Evolutionary conservation across 2,329 filamentous ascomycete species (phyloP).

Genomic region (Beauveria bassiana): DNA sequence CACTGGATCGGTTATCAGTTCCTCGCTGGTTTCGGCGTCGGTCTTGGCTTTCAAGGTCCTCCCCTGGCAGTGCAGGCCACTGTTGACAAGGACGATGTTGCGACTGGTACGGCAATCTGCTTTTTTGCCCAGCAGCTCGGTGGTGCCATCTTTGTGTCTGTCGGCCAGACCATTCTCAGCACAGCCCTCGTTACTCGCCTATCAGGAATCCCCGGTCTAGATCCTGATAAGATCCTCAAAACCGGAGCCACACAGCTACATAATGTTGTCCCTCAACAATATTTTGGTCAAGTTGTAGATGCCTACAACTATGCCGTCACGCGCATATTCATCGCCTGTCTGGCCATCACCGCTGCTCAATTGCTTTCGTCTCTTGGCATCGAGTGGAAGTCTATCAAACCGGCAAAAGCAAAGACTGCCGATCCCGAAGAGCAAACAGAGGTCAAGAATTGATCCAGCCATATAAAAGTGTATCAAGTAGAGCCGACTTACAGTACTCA

Average conservation of each 20-base stretch:
- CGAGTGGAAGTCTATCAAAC: constrained; percentile 60
- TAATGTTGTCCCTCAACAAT: constrained; percentile 39
- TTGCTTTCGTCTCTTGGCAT: constrained; percentile 52
- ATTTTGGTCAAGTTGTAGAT: constrained; percentile 43
- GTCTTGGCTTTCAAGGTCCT: constrained; percentile 50
- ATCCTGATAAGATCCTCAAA: constrained; percentile 33
- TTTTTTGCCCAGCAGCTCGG: constrained; percentile 54
- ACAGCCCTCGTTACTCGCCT: constrained; percentile 35
- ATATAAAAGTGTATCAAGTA: not conserved
- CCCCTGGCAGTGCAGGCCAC: constrained; percentile 50
- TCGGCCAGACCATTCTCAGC: constrained; percentile 47
- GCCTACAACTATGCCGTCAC: constrained; percentile 61
- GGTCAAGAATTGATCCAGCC: not conserved
- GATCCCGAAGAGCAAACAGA: constrained; percentile 5
- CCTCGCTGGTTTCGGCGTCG: constrained; percentile 50
- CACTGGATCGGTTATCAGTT: constrained; percentile 56
- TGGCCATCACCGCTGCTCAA: constrained; percentile 47
- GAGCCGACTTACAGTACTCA: not conserved
- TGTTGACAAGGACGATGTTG: constrained; percentile 42
- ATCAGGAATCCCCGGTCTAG: constrained; percentile 33
- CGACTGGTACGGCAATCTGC: constrained; percentile 46
- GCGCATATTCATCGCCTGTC: constrained; percentile 53
- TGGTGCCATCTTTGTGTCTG: constrained; percentile 49
- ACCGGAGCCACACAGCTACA: constrained; percentile 55
- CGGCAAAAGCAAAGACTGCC: constrained; percentile 11